phyloP scores from a whole-genome alignment of 2,329 filamentous ascomycete species.

The Cladosporium sp. region DNA sequence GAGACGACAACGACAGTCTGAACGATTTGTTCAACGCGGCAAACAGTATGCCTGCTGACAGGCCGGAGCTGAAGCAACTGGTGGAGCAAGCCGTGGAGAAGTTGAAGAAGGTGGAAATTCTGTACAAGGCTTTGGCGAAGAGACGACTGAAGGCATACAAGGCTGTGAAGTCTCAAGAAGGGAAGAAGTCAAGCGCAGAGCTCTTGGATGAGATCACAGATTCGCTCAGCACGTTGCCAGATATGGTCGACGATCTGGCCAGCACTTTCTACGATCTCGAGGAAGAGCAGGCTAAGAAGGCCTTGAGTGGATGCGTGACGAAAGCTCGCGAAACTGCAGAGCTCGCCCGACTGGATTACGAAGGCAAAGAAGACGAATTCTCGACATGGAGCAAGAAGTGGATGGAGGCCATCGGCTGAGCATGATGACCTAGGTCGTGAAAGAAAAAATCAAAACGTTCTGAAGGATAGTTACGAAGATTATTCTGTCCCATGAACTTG shows the following conservation, averaged over 20 bases:
- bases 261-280: slow-evolving; percentile 66
- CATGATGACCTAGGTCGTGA: background rate
- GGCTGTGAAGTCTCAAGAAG: slow-evolving; percentile 12
- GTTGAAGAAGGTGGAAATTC: slow-evolving; percentile 59
- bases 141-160: slow-evolving; percentile 52
- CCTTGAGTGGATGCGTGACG: slow-evolving; percentile 54
- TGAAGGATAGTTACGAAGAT: slow-evolving; percentile 7
- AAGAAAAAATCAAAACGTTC: background rate
- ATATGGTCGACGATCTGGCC: slow-evolving; percentile 64
- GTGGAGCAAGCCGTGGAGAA: slow-evolving; percentile 59
- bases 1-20: slow-evolving; percentile 47
- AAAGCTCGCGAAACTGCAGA: slow-evolving; percentile 53
- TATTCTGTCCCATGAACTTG: background rate
- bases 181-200: slow-evolving; percentile 18
- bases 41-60: slow-evolving; percentile 56
- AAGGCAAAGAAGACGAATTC: slow-evolving; percentile 66
- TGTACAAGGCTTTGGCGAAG: slow-evolving; percentile 66
- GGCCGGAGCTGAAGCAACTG: slow-evolving; percentile 60
- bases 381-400: slow-evolving; percentile 65
- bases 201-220: slow-evolving; percentile 51
- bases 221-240: slow-evolving; percentile 55
- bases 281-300: slow-evolving; percentile 50
- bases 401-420: slow-evolving; percentile 31
- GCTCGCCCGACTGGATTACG: slow-evolving; percentile 55
- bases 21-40: slow-evolving; percentile 62